phyloP scores from a whole-genome alignment of 2,329 filamentous ascomycete genomes.

The Cladosporium phlei region DNA sequence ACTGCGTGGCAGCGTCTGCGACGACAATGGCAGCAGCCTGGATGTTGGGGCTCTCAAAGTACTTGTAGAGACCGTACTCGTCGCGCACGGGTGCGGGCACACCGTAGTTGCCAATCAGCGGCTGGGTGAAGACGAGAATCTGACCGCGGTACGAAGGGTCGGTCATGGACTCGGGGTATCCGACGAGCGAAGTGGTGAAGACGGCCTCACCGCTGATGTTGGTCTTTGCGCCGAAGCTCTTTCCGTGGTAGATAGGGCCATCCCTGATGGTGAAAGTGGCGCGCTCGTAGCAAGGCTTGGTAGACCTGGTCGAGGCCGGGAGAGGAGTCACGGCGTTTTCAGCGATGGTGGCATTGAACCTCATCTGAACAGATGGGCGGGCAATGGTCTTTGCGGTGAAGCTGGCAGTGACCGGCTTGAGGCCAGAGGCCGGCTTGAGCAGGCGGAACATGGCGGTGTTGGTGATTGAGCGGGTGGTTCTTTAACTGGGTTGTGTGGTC shows the following conservation, averaged over 20 bases:
- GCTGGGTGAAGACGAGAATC: slow-evolving; percentile 97
- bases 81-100: slow-evolving; percentile 84
- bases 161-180: slow-evolving; percentile 86
- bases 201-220: slow-evolving; percentile 98
- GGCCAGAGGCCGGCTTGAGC: slow-evolving; percentile 47
- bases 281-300: slow-evolving; percentile 66
- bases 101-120: slow-evolving; percentile 96
- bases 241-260: slow-evolving; percentile 92
- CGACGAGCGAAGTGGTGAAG: slow-evolving; percentile 96
- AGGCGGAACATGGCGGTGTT: slow-evolving; percentile 51
- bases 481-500: slow-evolving; percentile 16
- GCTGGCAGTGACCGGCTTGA: slow-evolving; percentile 36
- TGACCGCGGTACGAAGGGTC: slow-evolving; percentile 72
- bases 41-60: slow-evolving; percentile 97
- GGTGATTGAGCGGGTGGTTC: slow-evolving; percentile 19
- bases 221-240: slow-evolving; percentile 90
- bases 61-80: slow-evolving; percentile 84
- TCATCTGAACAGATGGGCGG: slow-evolving; percentile 43
- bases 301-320: slow-evolving; percentile 51
- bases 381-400: slow-evolving; percentile 45
- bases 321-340: slow-evolving; percentile 62
- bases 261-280: slow-evolving; percentile 95
- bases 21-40: slow-evolving; percentile 95
- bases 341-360: slow-evolving; percentile 58
- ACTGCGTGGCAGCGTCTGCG: slow-evolving; percentile 85